Percentiles rank a stretch among this genome's conserved stretches.
Conservation (phyloP, 768 basidiomycete genomes). For the Rhodotorula graminis region DNA sequence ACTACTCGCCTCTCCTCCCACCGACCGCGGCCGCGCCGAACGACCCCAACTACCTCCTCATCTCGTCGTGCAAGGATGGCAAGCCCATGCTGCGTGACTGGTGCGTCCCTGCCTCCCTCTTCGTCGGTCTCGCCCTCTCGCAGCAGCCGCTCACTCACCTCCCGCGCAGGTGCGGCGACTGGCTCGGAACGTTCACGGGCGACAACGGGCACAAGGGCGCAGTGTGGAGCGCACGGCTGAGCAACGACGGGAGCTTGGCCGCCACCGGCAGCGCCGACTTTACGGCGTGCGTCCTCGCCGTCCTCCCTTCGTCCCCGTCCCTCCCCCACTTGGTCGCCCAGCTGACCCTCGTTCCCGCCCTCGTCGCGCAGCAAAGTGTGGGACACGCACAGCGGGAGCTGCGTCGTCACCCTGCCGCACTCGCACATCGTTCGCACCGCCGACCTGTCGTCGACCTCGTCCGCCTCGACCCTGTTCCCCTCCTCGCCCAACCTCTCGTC, state of each 20-base stretch:
- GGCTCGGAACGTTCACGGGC: slow-evolving; percentile 70
- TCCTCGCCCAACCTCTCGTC: background rate
- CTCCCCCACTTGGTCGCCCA: slow-evolving; percentile 5
- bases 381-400: slow-evolving; percentile 54
- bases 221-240: slow-evolving; percentile 93
- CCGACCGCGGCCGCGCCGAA: slow-evolving; percentile 45
- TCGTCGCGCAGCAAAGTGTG: slow-evolving; percentile 33
- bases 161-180: slow-evolving; percentile 92
- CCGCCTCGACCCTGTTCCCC: slow-evolving; percentile 47
- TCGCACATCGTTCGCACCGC: slow-evolving; percentile 97
- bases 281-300: slow-evolving; percentile 66
- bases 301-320: background rate
- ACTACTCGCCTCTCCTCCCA: slow-evolving; percentile 72
- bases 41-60: slow-evolving; percentile 79
- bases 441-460: slow-evolving; percentile 58
- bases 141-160: background rate
- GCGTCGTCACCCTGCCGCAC: slow-evolving; percentile 91
- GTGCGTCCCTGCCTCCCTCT: background rate
- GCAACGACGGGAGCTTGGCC: slow-evolving; percentile 74
- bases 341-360: background rate
- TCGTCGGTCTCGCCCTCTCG: background rate
- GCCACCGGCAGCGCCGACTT: slow-evolving; percentile 95
- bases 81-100: slow-evolving; percentile 57
- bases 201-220: slow-evolving; percentile 63
- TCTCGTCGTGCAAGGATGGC: slow-evolving; percentile 98